These are phyloP conservation scores for Tagetes erecta DNA, from an alignment of 129 eudicot genomes.

Conservation along the genomic window DNA sequence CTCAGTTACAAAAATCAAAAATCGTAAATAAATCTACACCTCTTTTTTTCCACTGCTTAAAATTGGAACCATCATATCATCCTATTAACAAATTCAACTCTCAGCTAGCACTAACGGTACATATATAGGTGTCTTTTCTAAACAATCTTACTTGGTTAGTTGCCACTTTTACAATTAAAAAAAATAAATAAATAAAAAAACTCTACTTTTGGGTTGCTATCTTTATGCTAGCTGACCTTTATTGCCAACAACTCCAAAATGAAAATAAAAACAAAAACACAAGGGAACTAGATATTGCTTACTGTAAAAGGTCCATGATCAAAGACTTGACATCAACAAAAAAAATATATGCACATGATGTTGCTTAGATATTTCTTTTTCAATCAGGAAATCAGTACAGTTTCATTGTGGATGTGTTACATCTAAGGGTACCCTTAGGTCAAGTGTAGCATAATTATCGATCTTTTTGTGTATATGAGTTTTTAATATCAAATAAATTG, in stretches of 20 bases:
- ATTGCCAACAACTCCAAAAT: constrained; percentile 27
- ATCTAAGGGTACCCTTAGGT: background rate
- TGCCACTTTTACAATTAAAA: background rate
- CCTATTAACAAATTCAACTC: no score
- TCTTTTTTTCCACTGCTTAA: no score
- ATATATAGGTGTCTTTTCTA: background rate
- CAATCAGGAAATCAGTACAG: background rate
- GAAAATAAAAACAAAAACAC: constrained; percentile 4
- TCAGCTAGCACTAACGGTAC: background rate
- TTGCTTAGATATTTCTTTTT: constrained; percentile 1
- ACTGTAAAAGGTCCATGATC: background rate
- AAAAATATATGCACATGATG: background rate
- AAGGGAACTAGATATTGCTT: background rate
- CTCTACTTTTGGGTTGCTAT: background rate
- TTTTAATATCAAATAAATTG: no score
- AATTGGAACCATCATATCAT: background rate
- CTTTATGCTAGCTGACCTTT: constrained; percentile 18
- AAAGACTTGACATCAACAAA: background rate
- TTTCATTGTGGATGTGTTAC: background rate
- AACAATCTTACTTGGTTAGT: background rate
- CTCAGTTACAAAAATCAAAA: no score
- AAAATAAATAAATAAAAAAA: background rate
- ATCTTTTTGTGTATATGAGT: background rate
- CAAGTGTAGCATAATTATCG: background rate
- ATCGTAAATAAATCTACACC: no score